Evolutionary conservation across 139 green algal genomes (phyloP), one percentile per base, ranked within the genome.

Genomic region (Astrephomene gubernaculifera): DNA sequence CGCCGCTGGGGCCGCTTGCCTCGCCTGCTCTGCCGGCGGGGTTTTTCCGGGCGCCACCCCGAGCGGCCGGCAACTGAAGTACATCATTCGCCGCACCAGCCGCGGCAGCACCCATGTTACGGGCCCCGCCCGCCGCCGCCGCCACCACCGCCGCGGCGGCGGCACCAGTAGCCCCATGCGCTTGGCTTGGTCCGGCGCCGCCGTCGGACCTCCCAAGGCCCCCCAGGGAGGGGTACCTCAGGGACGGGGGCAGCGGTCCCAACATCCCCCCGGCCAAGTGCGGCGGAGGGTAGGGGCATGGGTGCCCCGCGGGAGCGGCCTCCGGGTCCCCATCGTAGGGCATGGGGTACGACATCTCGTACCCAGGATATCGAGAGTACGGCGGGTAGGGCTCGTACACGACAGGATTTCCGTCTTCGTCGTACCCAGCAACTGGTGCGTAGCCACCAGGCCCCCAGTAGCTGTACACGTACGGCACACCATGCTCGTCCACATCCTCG

Each of bases 401-500:
- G 31, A 84, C 25, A 6, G 78, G 60, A 31, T 41, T 35, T 41
- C 78, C 78, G 9, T 84, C 78, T 63, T 84, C 78, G 25, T 84
- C 78, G 78, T 84, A 84, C 5, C 63, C 78, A 1, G 43, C 43
- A 25, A 75, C 35, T 1, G 24, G 9, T 12, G n/a, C 22, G 57
- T 72, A 57, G 0, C 4, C 2, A 41, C 17, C 17, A n/a, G 35
- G 35, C 6, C n/a, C 6, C 53, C 52, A 57, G 76, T 83, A 83
- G 29, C 33, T 17, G n/a, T 71, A 57, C 35, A 31, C 27, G 78
- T 75, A 75, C 43, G 78, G 78, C 60, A 84, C 63, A 43, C 78
- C 78, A 41, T 84, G 78, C 78, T 84, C 78, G 78, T 84, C 78
- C 78, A 84, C 54, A 3, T 83, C 76, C 9, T 83, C 76, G 60